Base-by-base conservation (phyloP, 495 filamentous ascomycete genomes). In the Niebla homalea region DNA sequence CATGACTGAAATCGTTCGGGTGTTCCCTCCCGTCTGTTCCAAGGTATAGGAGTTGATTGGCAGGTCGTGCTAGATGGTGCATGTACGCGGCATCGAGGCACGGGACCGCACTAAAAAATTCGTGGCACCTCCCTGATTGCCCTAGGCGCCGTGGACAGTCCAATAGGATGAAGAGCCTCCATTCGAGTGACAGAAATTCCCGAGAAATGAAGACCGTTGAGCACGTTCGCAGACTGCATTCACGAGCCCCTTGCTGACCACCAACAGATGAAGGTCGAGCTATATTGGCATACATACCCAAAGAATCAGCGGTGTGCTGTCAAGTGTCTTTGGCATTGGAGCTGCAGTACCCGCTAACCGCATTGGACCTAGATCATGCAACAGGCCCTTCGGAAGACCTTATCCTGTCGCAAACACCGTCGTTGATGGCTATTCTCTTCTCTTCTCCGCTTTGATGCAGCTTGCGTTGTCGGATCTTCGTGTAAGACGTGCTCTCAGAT, bases 1-100 rank as follows among this genome's bases (percentile, higher is more conserved):
- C 58, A 61, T 61, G 58, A 61, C 54, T 43, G 46, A 51, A 56
- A 48, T 55, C 46, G 49, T 35, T 23, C 56, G 56, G 58, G 50
- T 54, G 35, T 43, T 49, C 45, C 50, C 54, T 57, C 51, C 54
- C 54, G 50, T 51, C 50, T 53, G 49, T 50, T 35, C 45, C 15
- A 35, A 48, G 45, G 45, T 48, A 48, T 26, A 7, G 23, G 11
- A 48, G 45, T 16, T 48, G 45, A 48, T 48, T 48, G 45, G 45
- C 23, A 48, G 45, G 10, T 18, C 15, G 36, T 48, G 23, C 45
- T 36, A 19, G 36, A 36, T 8, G 45, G 23, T 21, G 18, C 36
- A 25, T 26, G 25, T 16, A 36, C 10, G 45, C 45, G 45, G 45
- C 32, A 48, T 48, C 45, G 45, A 48, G 45, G 45, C 45, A 48